Percentiles rank a stretch among this genome's conserved stretches.
phyloP scores from a whole-genome alignment of 1,284 basidiomycete genomes.

The Prillingera fragicola region DNA sequence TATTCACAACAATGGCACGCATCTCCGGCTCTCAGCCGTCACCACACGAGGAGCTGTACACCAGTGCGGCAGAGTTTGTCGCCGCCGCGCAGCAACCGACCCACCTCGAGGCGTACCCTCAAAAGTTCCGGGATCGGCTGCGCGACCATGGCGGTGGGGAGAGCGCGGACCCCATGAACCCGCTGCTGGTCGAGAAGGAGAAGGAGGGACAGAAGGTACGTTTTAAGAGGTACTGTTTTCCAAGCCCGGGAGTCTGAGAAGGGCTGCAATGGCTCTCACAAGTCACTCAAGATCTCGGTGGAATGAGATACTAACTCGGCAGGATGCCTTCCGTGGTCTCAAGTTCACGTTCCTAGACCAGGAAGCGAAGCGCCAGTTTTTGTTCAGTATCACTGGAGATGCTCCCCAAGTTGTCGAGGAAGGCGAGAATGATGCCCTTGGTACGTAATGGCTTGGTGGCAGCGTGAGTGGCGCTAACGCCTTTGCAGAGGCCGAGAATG shows the following conservation, averaged over 20 bases:
- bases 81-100: constrained; percentile 5
- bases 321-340: constrained; percentile 73
- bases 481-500: constrained; percentile 55
- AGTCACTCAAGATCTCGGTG: background rate
- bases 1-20: too few species aligned
- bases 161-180: constrained; percentile 40
- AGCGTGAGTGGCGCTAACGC: constrained; percentile 2
- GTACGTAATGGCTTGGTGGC: constrained; percentile 21
- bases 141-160: constrained; percentile 24
- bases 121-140: constrained; percentile 30
- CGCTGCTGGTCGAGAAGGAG: constrained; percentile 36
- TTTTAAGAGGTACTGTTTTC: background rate
- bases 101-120: constrained; percentile 27
- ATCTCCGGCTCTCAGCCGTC: too few species aligned
- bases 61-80: background rate
- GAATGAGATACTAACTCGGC: too few species aligned
- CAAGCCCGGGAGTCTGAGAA: background rate
- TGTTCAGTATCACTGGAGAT: constrained; percentile 71
- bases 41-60: constrained; percentile 7
- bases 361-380: constrained; percentile 77
- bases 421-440: constrained; percentile 62
- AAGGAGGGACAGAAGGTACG: constrained; percentile 40
- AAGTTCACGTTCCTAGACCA: constrained; percentile 82
- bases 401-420: constrained; percentile 68
- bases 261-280: background rate